A percentile compares a stretch with the other conserved stretches of the same genome.
Conservation (phyloP, 2,329 filamentous ascomycete genomes). For the Monilinia vaccinii-corymbosi region DNA sequence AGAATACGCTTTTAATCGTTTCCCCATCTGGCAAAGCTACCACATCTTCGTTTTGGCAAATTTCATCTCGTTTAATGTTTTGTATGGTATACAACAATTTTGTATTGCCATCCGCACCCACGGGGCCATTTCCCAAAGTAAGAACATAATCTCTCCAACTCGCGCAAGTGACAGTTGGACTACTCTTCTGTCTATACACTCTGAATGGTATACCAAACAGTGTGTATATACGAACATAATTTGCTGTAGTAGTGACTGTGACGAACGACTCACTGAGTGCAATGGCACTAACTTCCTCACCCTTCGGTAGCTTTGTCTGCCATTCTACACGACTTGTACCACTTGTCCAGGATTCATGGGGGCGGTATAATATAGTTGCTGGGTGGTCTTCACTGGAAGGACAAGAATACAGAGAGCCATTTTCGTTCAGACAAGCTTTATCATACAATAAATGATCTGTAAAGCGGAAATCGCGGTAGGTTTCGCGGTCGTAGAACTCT, state of each 20-base stretch:
- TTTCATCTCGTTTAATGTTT: conserved; percentile 85
- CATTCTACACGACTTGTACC: conserved; percentile 81
- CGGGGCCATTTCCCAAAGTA: conserved; percentile 85
- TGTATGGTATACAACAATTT: conserved; percentile 85
- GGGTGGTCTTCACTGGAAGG: conserved; percentile 56
- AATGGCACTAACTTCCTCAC: conserved; percentile 81
- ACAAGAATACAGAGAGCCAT: conserved; percentile 78
- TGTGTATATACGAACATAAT: conserved; percentile 89
- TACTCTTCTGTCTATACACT: conserved; percentile 85
- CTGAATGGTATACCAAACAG: conserved; percentile 84
- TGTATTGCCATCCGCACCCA: conserved; percentile 67
- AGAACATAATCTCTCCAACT: conserved; percentile 96
- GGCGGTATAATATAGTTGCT: conserved; percentile 87
- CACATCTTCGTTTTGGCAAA: conserved; percentile 90
- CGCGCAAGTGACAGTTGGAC: conserved; percentile 82
- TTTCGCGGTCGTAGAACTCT: conserved; percentile 93
- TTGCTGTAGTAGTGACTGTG: conserved; percentile 75
- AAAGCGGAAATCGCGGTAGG: conserved; percentile 91
- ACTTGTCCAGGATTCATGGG: conserved; percentile 83
- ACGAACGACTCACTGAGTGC: conserved; percentile 87
- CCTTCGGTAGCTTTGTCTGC: conserved; percentile 76
- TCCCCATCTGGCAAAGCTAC: conserved; percentile 72
- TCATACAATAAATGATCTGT: conserved; percentile 95
- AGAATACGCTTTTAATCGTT: conserved; percentile 76
- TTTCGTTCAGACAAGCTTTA: conserved; percentile 83